A percentile compares a stretch with the other conserved stretches of the same genome.
Evolutionary conservation across 371 early-diverging fungal species (phyloP).

Genomic region (Rhizomucor pusillus): DNA sequence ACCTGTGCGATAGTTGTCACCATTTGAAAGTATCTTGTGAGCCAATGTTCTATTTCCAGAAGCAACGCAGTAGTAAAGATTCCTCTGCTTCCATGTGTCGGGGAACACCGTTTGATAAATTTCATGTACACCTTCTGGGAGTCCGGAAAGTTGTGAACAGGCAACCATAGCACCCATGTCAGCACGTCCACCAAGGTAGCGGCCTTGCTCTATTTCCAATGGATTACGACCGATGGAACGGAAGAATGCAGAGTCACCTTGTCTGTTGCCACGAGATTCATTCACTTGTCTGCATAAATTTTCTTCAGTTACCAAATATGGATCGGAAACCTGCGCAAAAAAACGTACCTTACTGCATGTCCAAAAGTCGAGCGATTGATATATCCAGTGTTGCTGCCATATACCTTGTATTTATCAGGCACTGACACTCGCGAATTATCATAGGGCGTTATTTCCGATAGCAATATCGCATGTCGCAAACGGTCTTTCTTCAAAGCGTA

Average conservation of each 20-base stretch:
- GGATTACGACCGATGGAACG: not conserved
- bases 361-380: slow-evolving; percentile 38
- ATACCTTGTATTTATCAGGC: slow-evolving; percentile 16
- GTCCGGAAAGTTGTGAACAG: not conserved
- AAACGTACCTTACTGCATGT: slow-evolving; percentile 22
- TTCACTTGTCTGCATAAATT: slow-evolving; percentile 42
- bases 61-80: slow-evolving; percentile 39
- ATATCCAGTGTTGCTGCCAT: slow-evolving; percentile 38
- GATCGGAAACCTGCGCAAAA: too few relatives aligned
- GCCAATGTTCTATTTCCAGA: slow-evolving; percentile 45
- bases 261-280: slow-evolving; percentile 63
- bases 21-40: slow-evolving; percentile 17
- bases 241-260: slow-evolving; percentile 57
- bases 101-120: slow-evolving; percentile 2
- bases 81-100: slow-evolving; percentile 3
- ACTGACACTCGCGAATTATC: slow-evolving; percentile 12
- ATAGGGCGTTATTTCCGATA: slow-evolving; percentile 10
- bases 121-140: not conserved
- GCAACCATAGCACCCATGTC: not conserved
- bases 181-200: not conserved
- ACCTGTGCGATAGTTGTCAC: slow-evolving; percentile 6
- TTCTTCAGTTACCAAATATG: not conserved
- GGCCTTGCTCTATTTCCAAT: slow-evolving; percentile 15
- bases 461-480: too few relatives aligned
- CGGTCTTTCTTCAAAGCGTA: slow-evolving; percentile 26